Conservation (phyloP, 2,329 filamentous ascomycete species). For the Neospermospora avenae region DNA sequence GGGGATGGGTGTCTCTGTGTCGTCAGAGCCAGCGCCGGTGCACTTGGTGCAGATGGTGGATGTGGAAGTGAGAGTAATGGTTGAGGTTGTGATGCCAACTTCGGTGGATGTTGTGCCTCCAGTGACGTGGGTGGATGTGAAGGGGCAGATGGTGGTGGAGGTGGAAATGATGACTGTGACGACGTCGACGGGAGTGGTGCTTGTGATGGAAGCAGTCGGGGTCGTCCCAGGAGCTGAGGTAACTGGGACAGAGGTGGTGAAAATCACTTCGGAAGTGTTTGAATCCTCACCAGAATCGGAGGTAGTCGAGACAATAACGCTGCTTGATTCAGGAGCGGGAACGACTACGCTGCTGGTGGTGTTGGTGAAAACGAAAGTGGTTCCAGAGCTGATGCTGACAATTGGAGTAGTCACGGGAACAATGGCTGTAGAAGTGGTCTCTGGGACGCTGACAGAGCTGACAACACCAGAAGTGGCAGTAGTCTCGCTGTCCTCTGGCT, state of each 20-base stretch:
- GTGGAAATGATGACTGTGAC: conserved; percentile 27
- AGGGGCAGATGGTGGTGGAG: conserved; percentile 36
- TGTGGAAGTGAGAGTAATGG: conserved; percentile 36
- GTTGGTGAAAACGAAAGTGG: conserved; percentile 1
- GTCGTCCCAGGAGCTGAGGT: conserved; percentile 10
- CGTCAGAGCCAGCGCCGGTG: conserved; percentile 11
- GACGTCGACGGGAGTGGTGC: conserved; percentile 22
- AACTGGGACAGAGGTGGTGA: conserved; percentile 9
- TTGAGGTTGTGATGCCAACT: conserved; percentile 31
- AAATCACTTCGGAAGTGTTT: neutral
- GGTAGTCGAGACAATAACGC: neutral
- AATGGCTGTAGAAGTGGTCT: neutral
- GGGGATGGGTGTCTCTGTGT: too few relatives aligned
- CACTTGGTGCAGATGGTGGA: conserved; percentile 34
- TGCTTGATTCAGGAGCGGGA: neutral
- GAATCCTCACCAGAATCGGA: too few relatives aligned
- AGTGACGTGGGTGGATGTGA: conserved; percentile 15
- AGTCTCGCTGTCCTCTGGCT: neutral
- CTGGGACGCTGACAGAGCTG: conserved; percentile 7
- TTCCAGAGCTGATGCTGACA: conserved; percentile 19
- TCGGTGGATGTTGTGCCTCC: too few relatives aligned
- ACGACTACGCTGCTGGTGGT: neutral
- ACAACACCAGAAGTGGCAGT: neutral
- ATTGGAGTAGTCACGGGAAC: conserved; percentile 20
- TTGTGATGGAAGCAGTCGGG: conserved; percentile 2